Base-by-base conservation (phyloP, 2,329 filamentous ascomycete species). In the Sporothrix mexicana region DNA sequence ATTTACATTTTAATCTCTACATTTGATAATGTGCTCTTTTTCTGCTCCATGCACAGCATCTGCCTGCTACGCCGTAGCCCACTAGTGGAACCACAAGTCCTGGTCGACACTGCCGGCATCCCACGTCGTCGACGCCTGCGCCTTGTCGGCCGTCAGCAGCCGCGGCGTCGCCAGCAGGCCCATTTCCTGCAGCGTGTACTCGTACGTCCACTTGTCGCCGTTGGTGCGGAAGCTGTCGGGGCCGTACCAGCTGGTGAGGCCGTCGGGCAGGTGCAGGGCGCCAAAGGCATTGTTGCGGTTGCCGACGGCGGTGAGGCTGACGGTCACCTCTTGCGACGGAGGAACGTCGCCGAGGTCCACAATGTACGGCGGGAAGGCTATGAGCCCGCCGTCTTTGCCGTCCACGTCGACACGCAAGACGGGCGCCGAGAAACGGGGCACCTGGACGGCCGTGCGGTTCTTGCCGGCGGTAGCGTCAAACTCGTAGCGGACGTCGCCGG, bases 231-330 rank as follows among this genome's bases (percentile, higher is more conserved):
- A 62, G 59, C 30, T 43, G 59, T 62, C 59, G 2, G 59, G 59
- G 17, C 59, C 59, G 59, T 62, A 62, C 59, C 59, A 62, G 2
- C 10, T 1, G 2, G 59, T 62, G 17, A 43, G 59, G 17, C 59
- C 59, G 59, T 62, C 30, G 59, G 59, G 59, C 59, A 62, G 30
- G 59, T 62, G 59, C 3, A 62, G 36, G 0, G 59, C 59, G 30
- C 59, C 59, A 20, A 62, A 62, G 2, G 59, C 59, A 36, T 62
- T 62, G 59, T 62, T 62, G 17, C 59, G 59, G 30, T 62, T 62
- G 59, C 59, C 59, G 59, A 62, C 59, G 59, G 59, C 59, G 7
- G 59, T 62, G 2, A 62, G 2, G 2, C 30, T n/a, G 1, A 62
- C 59, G 8, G 30, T 43, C 8, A 43, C 30, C 2, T 12, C 9